Evolutionary conservation across 2,329 filamentous ascomycete genomes (phyloP).

Genomic region (Cercospora zeina): DNA sequence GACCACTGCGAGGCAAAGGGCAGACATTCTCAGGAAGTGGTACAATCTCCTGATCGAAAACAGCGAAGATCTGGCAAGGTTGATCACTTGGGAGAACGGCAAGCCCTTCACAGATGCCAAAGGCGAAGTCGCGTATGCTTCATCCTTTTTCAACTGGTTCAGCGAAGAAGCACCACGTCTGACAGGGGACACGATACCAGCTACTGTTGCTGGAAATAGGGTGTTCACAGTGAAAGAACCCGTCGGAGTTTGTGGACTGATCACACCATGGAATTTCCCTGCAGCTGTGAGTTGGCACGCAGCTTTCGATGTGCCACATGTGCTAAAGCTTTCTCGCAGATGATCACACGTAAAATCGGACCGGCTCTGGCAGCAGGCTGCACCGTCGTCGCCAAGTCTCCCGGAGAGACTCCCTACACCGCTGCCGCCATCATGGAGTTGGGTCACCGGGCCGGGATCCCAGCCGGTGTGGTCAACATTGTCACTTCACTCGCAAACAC

Average conservation of each 20-base stretch:
- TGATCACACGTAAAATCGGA: conserved; percentile 29
- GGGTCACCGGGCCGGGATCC: conserved; percentile 86
- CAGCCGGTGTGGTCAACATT: conserved; percentile 86
- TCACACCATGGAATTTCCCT: conserved; percentile 62
- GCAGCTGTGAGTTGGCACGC: conserved; percentile 17
- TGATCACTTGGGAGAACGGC: conserved; percentile 89
- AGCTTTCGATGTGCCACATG: not conserved
- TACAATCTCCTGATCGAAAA: conserved; percentile 78
- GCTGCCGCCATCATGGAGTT: conserved; percentile 85
- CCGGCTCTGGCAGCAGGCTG: conserved; percentile 42
- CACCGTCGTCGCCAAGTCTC: conserved; percentile 62
- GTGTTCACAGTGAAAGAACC: conserved; percentile 80
- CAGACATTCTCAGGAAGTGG: conserved; percentile 75
- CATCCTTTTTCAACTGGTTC: conserved; percentile 79
- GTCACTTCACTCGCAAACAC: conserved; percentile 80
- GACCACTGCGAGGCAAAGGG: conserved; percentile 71
- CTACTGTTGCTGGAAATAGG: conserved; percentile 69
- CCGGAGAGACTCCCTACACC: conserved; percentile 89
- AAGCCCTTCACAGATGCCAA: conserved; percentile 76
- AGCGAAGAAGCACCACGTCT: conserved; percentile 72
- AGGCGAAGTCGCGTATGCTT: conserved; percentile 70
- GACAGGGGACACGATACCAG: conserved; percentile 74
- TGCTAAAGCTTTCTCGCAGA: conserved; percentile 10
- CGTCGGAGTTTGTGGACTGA: conserved; percentile 77
- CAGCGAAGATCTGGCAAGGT: conserved; percentile 73